Evolutionary conservation across 495 filamentous ascomycete species (phyloP), one percentile per base, ranked within the genome.

Genomic region (Niebla homalea): DNA sequence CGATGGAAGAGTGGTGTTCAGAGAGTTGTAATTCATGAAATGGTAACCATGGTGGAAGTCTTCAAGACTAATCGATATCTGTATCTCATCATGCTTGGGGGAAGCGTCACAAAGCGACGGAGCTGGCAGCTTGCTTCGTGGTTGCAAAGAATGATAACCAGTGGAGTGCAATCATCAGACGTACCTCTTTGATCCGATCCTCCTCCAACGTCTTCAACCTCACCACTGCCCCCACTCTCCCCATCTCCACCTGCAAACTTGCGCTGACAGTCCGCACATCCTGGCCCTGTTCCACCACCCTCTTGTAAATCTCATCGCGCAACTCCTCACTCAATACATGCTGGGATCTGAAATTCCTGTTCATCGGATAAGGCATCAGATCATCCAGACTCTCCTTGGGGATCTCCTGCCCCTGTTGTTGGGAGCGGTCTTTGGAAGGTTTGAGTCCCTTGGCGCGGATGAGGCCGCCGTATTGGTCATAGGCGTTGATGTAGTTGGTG

Each of bases 1-100:
- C 0, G 40, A 36, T 4, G 35, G 37, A 22, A 32, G 16, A 10
- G 14, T 36, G 26, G 21, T 41, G 36, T 38, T 71, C 68, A 73
- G 72, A 73, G 70, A 69, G 65, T 70, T 67, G 70, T 63, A 65
- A 64, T 63, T 61, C 53, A 32, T 32, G 29, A 54, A 62, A 55
- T n/a, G 56, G 61, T 73, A 75, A 76, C 73, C 73, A 76, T 64
- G 60, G 49, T 59, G 42, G 46, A 52, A 78, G 87, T 96, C 90
- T 95, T 96, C 73, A 90, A 96, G 90, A 96, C 90, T 94, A 94
- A 98, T 96, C 90, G 89, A 83, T 73, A 71, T 75, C 81, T 79
- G 76, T 77, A 75, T 77, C 72, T 86, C 84, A 81, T 83, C 83
- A 83, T 81, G 65, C 48, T 70, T 52, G 53, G 47, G 26, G 22